Evolutionary conservation across 305 asterid species (phyloP), one percentile per base, ranked within the genome.

Genomic region (Solanum chacoense): DNA sequence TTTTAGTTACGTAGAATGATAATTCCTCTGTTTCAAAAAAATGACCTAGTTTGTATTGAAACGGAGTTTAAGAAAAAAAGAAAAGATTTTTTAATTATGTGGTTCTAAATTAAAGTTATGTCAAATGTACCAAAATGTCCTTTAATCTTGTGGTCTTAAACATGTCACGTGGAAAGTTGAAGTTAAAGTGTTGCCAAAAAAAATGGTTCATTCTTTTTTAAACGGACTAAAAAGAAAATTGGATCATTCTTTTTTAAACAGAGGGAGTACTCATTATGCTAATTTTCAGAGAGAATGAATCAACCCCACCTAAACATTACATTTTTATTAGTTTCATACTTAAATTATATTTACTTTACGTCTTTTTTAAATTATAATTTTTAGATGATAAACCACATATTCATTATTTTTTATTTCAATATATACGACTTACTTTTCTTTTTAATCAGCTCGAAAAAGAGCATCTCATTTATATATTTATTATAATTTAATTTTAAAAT

Each of bases 21-120:
- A 55, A 0, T 18, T 0, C 4, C 0, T 55, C 1, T 55, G 67
- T 20, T 55, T 55, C 0, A 55, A 55, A 55, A 55, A 55, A 55
- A 55, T 55, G 2, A 0, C 24, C 1, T 55, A 55, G 5, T 55
- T 55, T 55, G 11, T 18, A 0, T 55, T 3, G 11, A 1, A 55
- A 55, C 0, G 4, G 1, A 55, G 2, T 20, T 55, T 55, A 3
- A 55, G 0, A 55, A 55, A 55, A 55, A 55, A 18, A 55, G 2
- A 55, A 55, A 55, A 1, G 10, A 7, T 0, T 2, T 18, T 55
- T 55, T 55, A 55, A 55, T 18, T 2, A 18, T 55, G 24, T 18
- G 67, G 0, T 55, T 18, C 4, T 55, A 55, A 55, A 55, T 55
- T 55, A 55, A 55, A 55, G 11, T 18, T 55, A 55, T 55, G 11